These are phyloP conservation scores for Helichrysum umbraculigerum DNA, from an alignment of 129 eudicot species.

Conservation along the genomic window DNA sequence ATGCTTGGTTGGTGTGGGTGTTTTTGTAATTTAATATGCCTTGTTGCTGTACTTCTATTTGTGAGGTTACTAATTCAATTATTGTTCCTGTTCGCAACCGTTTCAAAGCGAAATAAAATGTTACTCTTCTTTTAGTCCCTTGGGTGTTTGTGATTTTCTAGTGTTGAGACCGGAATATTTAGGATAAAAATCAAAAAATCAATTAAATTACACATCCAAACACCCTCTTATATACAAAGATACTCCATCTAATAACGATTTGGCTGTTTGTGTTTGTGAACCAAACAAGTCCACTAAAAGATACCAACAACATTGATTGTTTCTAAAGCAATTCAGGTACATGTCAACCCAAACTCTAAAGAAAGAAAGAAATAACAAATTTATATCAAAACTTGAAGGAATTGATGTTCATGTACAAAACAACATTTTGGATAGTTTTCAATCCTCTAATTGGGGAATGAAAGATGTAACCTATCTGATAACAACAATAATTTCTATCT, in stretches of 20 bases:
- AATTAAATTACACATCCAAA: not conserved
- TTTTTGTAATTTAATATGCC: slow-evolving; percentile 9
- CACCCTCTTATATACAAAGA: not conserved
- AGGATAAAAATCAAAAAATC: not conserved
- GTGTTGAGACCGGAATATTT: not conserved
- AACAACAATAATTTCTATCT: slow-evolving; percentile 16
- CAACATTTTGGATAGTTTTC: slow-evolving; percentile 35
- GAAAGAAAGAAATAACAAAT: slow-evolving; percentile 27
- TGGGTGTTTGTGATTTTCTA: too few relatives aligned
- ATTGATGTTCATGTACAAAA: slow-evolving; percentile 31
- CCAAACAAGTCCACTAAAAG: slow-evolving; percentile 10
- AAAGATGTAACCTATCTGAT: slow-evolving; percentile 27
- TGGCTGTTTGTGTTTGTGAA: not conserved
- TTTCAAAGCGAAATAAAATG: not conserved
- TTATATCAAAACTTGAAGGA: slow-evolving; percentile 37
- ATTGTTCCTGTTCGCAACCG: not conserved
- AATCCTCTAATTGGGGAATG: slow-evolving; percentile 36
- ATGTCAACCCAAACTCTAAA: not conserved
- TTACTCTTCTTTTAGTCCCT: not conserved
- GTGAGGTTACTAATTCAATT: slow-evolving; percentile 25
- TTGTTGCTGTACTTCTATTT: slow-evolving; percentile 19
- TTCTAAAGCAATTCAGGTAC: not conserved
- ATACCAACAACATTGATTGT: slow-evolving; percentile 6
- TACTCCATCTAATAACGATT: not conserved
- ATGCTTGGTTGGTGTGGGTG: not conserved